phyloP scores from a whole-genome alignment of 331 rosid genomes.

The Malus hybrid region DNA sequence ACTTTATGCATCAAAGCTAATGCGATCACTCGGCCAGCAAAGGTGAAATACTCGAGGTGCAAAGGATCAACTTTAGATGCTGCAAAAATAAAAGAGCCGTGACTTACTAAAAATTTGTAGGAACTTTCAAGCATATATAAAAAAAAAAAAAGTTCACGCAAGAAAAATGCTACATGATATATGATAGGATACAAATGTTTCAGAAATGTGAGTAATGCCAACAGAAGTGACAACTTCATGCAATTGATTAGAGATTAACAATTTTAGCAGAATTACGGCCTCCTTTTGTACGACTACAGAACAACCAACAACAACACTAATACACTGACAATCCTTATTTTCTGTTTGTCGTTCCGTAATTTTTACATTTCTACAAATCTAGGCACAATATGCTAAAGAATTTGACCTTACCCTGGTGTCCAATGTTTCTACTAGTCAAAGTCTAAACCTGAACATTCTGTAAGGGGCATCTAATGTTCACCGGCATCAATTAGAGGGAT shows the following conservation, averaged over 20 bases:
- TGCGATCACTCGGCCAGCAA: conserved; percentile 87
- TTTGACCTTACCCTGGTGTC: background rate
- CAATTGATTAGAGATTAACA: background rate
- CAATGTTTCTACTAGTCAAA: background rate
- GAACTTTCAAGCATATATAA: background rate
- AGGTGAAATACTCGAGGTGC: conserved; percentile 83
- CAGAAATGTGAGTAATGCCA: background rate
- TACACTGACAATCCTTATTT: background rate
- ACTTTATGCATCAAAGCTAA: conserved; percentile 91
- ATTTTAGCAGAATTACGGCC: background rate
- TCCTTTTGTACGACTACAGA: background rate
- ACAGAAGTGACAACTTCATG: background rate
- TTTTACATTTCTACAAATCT: background rate
- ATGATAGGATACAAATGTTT: background rate
- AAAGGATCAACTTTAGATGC: conserved; percentile 84
- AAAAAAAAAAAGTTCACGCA: background rate
- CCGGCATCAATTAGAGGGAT: background rate
- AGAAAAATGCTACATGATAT: background rate
- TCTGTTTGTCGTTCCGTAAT: background rate
- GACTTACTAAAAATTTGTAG: background rate
- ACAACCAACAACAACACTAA: background rate
- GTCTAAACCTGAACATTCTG: background rate
- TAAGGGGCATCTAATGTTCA: too few species aligned
- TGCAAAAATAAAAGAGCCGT: conserved; percentile 29
- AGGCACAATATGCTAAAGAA: background rate